These are phyloP conservation scores for Aspergillus kassunensis DNA, from an alignment of 495 filamentous ascomycete genomes.

Conservation along the genomic window DNA sequence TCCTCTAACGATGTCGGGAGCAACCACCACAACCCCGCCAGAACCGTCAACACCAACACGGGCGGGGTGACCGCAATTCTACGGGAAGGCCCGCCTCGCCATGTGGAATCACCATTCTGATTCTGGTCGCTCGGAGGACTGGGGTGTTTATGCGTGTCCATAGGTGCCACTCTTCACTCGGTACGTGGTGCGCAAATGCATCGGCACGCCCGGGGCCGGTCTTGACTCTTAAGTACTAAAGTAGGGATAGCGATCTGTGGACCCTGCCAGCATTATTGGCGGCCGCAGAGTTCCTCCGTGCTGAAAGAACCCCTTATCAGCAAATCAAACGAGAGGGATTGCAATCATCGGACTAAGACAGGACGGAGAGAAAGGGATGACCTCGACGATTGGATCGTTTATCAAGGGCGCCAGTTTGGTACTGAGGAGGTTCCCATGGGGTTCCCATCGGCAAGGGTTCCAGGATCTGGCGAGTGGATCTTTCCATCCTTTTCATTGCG, in stretches of 20 bases:
- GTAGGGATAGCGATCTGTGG: too few species aligned
- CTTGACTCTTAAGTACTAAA: too few species aligned
- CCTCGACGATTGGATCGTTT: conserved; percentile 1
- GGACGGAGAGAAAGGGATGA: too few species aligned
- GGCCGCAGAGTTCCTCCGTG: too few species aligned
- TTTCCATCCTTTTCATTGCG: not conserved
- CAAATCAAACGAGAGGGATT: too few species aligned
- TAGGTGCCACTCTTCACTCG: too few species aligned
- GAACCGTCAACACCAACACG: conserved; percentile 1
- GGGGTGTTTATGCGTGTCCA: conserved; percentile 7
- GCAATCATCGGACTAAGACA: too few species aligned
- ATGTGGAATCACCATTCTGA: conserved; percentile 1
- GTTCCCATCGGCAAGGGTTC: not conserved
- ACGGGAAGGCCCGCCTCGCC: not conserved
- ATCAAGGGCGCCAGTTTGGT: not conserved
- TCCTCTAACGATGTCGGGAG: not conserved
- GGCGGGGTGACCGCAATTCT: conserved; percentile 4
- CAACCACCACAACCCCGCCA: conserved; percentile 17
- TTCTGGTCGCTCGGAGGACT: not conserved
- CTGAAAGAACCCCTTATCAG: too few species aligned
- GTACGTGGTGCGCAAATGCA: too few species aligned
- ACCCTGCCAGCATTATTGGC: too few species aligned
- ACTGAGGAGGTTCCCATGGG: not conserved
- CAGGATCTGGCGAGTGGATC: not conserved
- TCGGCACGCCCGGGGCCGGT: too few species aligned